Percentiles rank a stretch among this genome's conserved stretches.
These are phyloP conservation scores for Balamuthia mandrillaris DNA, from an alignment of 208 protist species.

Conservation along the genomic window DNA sequence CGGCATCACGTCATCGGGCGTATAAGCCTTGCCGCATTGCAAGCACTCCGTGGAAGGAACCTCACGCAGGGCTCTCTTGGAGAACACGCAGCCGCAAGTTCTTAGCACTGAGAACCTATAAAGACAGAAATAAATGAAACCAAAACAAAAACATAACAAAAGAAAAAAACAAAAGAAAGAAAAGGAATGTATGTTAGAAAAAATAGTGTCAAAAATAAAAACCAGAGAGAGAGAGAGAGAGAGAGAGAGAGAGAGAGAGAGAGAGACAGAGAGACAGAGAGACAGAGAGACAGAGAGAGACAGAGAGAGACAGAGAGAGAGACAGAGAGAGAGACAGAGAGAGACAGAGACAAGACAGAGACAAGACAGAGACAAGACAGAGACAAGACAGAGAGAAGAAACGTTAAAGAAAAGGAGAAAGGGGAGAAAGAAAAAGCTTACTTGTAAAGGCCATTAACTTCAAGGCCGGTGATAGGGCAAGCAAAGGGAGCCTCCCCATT, in stretches of 20 bases:
- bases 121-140: too few species aligned
- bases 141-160: background rate
- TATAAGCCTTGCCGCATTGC: background rate
- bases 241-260: background rate
- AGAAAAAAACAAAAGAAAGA: background rate
- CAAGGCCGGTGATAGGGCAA: background rate
- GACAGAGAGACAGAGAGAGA: too few species aligned
- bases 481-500: background rate
- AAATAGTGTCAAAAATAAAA: background rate
- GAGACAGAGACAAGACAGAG: too few species aligned
- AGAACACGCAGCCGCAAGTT: slow-evolving; percentile 15
- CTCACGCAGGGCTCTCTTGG: background rate
- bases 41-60: slow-evolving; percentile 24
- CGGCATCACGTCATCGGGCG: background rate
- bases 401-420: too few species aligned
- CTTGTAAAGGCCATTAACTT: background rate
- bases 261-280: too few species aligned
- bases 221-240: background rate
- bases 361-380: too few species aligned
- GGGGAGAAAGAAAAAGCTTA: too few species aligned
- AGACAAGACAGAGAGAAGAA: too few species aligned
- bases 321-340: too few species aligned
- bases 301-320: too few species aligned
- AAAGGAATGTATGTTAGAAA: background rate
- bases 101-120: background rate